phyloP scores from a whole-genome alignment of 306 rosid species.

The Acmispon strigosus region DNA sequence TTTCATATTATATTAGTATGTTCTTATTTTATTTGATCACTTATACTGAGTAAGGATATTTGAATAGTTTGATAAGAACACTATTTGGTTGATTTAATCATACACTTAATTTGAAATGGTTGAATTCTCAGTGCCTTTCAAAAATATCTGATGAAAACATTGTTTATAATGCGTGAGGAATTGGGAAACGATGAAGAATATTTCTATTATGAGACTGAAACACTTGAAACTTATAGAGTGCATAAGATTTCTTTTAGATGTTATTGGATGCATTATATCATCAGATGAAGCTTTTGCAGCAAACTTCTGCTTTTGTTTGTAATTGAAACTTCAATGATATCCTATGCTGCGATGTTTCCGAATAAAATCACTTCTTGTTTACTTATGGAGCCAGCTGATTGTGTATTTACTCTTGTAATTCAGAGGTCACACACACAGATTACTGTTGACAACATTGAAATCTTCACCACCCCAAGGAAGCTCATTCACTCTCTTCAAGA shows the following conservation, averaged over 20 bases:
- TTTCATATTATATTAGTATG: too few relatives aligned
- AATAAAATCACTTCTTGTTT: neutral
- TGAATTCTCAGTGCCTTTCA: neutral
- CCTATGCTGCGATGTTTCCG: neutral
- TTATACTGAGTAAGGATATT: neutral
- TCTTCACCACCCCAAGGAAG: constrained; percentile 65
- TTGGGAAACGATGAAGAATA: neutral
- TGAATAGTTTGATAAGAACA: neutral
- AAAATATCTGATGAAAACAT: neutral
- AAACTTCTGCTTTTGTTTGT: neutral
- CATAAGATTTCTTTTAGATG: neutral
- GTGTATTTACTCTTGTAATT: constrained; percentile 9
- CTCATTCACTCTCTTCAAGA: constrained; percentile 73
- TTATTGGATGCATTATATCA: neutral
- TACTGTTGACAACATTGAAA: constrained; percentile 33
- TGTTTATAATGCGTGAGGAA: neutral
- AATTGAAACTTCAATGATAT: neutral
- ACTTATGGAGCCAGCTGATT: neutral
- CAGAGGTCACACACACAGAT: constrained; percentile 47
- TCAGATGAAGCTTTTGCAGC: neutral
- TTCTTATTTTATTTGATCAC: neutral
- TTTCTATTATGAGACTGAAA: neutral
- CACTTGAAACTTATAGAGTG: neutral
- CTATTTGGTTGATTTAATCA: neutral
- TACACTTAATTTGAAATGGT: neutral